Percentiles rank a stretch among this genome's conserved stretches.
phyloP scores from a whole-genome alignment of 192 early-diverging fungal species.

The Coemansia sp. region DNA sequence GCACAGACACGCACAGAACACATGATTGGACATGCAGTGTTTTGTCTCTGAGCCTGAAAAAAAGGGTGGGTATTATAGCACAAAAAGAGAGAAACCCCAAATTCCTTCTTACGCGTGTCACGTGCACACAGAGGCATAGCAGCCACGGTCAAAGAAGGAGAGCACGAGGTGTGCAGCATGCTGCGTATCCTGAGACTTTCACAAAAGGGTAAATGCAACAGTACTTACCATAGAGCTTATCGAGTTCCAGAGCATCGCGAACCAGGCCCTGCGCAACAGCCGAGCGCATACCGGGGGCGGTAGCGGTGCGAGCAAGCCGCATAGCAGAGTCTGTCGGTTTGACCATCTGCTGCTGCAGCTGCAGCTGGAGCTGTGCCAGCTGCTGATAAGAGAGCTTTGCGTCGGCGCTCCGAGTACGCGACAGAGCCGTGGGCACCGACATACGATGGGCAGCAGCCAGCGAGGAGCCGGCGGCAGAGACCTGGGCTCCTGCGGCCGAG shows the following conservation, averaged over 20 bases:
- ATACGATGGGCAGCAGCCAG: slow-evolving; percentile 36
- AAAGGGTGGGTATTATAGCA: neutral
- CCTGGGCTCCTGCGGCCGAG: slow-evolving; percentile 16
- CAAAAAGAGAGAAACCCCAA: neutral
- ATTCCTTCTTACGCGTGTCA: slow-evolving; percentile 2
- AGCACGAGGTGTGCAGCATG: neutral
- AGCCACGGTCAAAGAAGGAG: slow-evolving; percentile 6
- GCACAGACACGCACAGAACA: slow-evolving; percentile 15
- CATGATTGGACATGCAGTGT: slow-evolving; percentile 14
- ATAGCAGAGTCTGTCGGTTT: slow-evolving; percentile 22
- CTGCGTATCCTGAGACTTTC: too few relatives aligned
- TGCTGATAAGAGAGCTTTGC: slow-evolving; percentile 41
- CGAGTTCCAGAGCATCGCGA: slow-evolving; percentile 49
- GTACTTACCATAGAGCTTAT: slow-evolving; percentile 55
- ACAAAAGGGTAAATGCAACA: neutral
- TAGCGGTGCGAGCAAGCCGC: slow-evolving; percentile 35
- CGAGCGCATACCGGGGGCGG: slow-evolving; percentile 29
- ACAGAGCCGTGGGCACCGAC: slow-evolving; percentile 36
- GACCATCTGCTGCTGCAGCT: slow-evolving; percentile 30
- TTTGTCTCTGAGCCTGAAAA: neutral
- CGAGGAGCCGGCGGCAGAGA: slow-evolving; percentile 12
- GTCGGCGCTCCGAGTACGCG: slow-evolving; percentile 40
- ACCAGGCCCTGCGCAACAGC: slow-evolving; percentile 28
- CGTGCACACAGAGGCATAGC: slow-evolving; percentile 11
- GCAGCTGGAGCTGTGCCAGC: slow-evolving; percentile 31